Evolutionary conservation across 441 rosid species (phyloP).

Genomic region (Gossypium laxum): DNA sequence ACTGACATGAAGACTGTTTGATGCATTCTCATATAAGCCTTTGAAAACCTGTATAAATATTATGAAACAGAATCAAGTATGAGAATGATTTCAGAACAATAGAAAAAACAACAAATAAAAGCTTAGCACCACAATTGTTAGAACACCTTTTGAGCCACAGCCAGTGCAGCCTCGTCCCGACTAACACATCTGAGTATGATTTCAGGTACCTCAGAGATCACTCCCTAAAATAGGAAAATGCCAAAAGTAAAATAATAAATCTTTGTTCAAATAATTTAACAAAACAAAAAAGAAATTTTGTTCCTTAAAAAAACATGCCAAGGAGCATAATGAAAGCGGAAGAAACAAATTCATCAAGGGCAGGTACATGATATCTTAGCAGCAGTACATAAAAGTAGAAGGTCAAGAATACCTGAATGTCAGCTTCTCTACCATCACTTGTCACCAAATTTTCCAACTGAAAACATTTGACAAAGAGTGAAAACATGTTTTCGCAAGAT

Average conservation of each 20-base stretch:
- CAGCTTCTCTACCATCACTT: conserved; percentile 62
- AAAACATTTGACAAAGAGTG: conserved; percentile 23
- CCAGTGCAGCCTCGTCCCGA: conserved; percentile 94
- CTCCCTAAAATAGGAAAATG: conserved; percentile 36
- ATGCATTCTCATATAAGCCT: conserved; percentile 81
- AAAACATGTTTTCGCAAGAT: conserved; percentile 14
- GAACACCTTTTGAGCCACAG: conserved; percentile 84
- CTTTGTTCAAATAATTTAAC: background rate
- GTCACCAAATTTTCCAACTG: conserved; percentile 79
- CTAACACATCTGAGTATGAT: conserved; percentile 85
- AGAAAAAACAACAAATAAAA: background rate
- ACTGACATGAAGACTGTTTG: conserved; percentile 62
- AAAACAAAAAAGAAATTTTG: conserved; percentile 1
- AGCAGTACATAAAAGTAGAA: background rate
- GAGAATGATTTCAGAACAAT: background rate
- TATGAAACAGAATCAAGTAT: background rate
- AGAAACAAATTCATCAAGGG: background rate
- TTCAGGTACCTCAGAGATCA: conserved; percentile 86
- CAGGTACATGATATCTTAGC: background rate
- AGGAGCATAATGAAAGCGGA: background rate
- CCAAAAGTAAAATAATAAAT: background rate
- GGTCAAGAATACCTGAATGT: conserved; percentile 60
- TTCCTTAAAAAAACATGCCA: background rate
- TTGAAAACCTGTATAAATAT: conserved; percentile 56
- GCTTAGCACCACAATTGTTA: background rate